Evolutionary conservation across 805 yeast genomes (phyloP).

Genomic region (Saturnispora gosingensis): DNA sequence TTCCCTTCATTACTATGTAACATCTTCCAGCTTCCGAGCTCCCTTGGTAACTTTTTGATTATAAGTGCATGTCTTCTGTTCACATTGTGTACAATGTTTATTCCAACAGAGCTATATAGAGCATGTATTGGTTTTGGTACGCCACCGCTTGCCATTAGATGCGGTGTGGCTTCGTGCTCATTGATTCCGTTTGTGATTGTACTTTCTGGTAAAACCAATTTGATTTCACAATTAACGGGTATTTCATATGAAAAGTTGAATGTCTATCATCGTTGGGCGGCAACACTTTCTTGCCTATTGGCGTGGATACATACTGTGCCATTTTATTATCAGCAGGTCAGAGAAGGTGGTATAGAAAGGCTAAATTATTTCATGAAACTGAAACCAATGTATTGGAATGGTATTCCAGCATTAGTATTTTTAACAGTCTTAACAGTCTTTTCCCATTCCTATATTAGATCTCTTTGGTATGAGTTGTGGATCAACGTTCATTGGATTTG

Average conservation of each 20-base stretch:
- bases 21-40: constrained; percentile 30
- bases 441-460: constrained; percentile 34
- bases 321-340: constrained; percentile 34
- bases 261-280: constrained; percentile 40
- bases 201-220: constrained; percentile 44
- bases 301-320: constrained; percentile 44
- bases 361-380: constrained; percentile 18
- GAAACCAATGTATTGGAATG: constrained; percentile 27
- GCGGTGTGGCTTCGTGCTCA: constrained; percentile 43
- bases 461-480: constrained; percentile 37
- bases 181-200: constrained; percentile 42
- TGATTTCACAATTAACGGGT: constrained; percentile 41
- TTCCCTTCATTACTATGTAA: constrained; percentile 26
- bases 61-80: constrained; percentile 29
- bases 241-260: constrained; percentile 48
- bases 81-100: constrained; percentile 24
- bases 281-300: constrained; percentile 34
- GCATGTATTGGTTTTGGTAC: constrained; percentile 47
- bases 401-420: constrained; percentile 41
- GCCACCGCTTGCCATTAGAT: constrained; percentile 47
- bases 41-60: constrained; percentile 29
- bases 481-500: constrained; percentile 45
- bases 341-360: constrained; percentile 41
- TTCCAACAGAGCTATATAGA: constrained; percentile 44
- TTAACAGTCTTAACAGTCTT: constrained; percentile 35